These are phyloP conservation scores for Bigelowiella natans DNA, from an alignment of 78 protist species.

Conservation along the genomic window DNA sequence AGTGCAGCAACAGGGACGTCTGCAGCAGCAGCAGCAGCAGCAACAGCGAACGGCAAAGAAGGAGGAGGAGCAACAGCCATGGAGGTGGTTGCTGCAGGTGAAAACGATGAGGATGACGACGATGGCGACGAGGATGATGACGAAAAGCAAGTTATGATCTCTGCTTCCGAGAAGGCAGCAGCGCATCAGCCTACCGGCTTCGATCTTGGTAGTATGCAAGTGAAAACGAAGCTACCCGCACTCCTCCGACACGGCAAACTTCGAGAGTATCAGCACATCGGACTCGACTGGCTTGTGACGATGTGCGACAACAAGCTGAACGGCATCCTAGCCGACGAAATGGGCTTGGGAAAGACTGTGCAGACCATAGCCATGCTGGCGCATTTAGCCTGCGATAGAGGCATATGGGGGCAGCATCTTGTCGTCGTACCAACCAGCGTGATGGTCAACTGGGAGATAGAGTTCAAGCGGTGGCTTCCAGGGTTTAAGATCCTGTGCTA, in stretches of 20 bases:
- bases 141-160: neutral
- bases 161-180: neutral
- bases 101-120: neutral
- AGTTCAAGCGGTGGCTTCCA: conserved; percentile 79
- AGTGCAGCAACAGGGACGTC: no score
- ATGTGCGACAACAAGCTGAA: conserved; percentile 68
- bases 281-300: conserved; percentile 76
- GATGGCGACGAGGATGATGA: neutral
- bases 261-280: conserved; percentile 52
- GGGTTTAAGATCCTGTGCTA: conserved; percentile 76
- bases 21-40: no score
- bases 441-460: conserved; percentile 81
- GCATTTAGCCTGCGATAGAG: conserved; percentile 62
- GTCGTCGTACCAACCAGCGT: conserved; percentile 77
- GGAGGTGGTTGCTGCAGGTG: neutral
- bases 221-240: neutral
- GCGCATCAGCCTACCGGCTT: neutral
- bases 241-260: neutral
- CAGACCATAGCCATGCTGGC: conserved; percentile 81
- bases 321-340: conserved; percentile 92
- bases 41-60: no score
- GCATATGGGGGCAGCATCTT: conserved; percentile 85
- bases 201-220: neutral
- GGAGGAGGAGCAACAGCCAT: no score
- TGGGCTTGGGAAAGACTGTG: conserved; percentile 85